Conservation (phyloP, 148 eudicot genomes). For the Rhododendron williamsianum region DNA sequence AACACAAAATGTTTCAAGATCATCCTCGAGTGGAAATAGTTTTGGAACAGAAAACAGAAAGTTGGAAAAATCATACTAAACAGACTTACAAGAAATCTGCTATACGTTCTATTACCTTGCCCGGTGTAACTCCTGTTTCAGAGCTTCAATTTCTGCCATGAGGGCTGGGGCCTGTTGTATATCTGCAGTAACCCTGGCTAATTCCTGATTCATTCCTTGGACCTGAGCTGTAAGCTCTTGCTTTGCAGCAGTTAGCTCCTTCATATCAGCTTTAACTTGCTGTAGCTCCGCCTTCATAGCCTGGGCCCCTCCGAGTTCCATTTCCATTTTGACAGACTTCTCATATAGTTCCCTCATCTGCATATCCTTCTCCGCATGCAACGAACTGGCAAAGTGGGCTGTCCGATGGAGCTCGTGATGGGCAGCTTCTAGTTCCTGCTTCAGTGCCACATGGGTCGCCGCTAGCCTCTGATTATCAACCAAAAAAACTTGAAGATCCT, state of each 20-base stretch:
- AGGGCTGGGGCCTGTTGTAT: constrained; percentile 69
- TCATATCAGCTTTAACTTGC: constrained; percentile 62
- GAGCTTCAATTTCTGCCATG: constrained; percentile 66
- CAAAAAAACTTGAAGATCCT: constrained; percentile 70
- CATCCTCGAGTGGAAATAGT: neutral
- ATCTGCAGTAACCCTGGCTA: constrained; percentile 63
- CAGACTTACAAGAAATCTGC: neutral
- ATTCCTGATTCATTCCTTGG: constrained; percentile 76
- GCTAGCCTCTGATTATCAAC: constrained; percentile 82
- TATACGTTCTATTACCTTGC: constrained; percentile 47
- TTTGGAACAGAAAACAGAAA: neutral
- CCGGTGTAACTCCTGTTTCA: constrained; percentile 71
- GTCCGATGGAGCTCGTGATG: constrained; percentile 68
- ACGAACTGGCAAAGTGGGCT: constrained; percentile 46
- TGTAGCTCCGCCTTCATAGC: constrained; percentile 72
- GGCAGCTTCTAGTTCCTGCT: constrained; percentile 74
- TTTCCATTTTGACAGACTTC: constrained; percentile 68
- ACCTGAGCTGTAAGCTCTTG: constrained; percentile 67
- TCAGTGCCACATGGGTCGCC: constrained; percentile 89
- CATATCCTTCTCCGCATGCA: constrained; percentile 61
- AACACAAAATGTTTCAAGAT: neutral
- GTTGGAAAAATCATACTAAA: neutral
- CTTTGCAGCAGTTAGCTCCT: constrained; percentile 61
- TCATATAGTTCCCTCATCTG: constrained; percentile 75
- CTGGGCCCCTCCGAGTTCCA: constrained; percentile 59